Evolutionary conservation across 2,329 filamentous ascomycete species (phyloP).

Genomic region (Pyrenochaeta sp.): DNA sequence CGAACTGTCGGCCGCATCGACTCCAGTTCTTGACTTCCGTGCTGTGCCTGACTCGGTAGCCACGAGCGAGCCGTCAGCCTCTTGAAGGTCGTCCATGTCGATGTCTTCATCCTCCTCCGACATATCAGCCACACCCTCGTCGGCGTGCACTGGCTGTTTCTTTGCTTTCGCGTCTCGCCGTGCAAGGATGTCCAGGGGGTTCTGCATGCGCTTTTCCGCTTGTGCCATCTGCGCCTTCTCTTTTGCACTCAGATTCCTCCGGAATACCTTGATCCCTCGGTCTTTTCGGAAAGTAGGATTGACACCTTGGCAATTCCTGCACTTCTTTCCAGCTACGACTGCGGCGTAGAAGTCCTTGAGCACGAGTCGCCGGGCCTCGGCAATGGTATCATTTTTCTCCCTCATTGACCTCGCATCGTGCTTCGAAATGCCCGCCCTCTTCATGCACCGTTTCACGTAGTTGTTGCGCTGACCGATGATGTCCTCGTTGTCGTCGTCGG

Average conservation of each 20-base stretch:
- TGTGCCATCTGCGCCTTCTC: slow-evolving; percentile 80
- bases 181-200: slow-evolving; percentile 71
- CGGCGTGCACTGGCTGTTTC: slow-evolving; percentile 60
- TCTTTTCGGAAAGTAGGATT: slow-evolving; percentile 85
- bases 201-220: slow-evolving; percentile 70
- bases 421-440: slow-evolving; percentile 60
- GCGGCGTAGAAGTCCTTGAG: slow-evolving; percentile 83
- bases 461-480: slow-evolving; percentile 66
- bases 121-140: slow-evolving; percentile 76
- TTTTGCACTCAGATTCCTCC: slow-evolving; percentile 78
- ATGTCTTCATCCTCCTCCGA: slow-evolving; percentile 54
- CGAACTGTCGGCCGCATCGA: slow-evolving; percentile 41
- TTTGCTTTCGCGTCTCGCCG: slow-evolving; percentile 55
- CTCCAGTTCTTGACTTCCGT: slow-evolving; percentile 51
- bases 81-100: slow-evolving; percentile 44
- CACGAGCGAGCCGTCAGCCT: slow-evolving; percentile 61
- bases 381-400: slow-evolving; percentile 84
- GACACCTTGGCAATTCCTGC: slow-evolving; percentile 66
- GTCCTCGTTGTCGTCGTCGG: slow-evolving; percentile 67
- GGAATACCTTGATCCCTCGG: slow-evolving; percentile 90
- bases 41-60: slow-evolving; percentile 55
- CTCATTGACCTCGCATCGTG: slow-evolving; percentile 56
- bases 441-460: slow-evolving; percentile 79
- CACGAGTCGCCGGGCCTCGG: slow-evolving; percentile 76
- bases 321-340: slow-evolving; percentile 74